Conservation (phyloP, 306 rosid species). For the Ormosia emarginata region DNA sequence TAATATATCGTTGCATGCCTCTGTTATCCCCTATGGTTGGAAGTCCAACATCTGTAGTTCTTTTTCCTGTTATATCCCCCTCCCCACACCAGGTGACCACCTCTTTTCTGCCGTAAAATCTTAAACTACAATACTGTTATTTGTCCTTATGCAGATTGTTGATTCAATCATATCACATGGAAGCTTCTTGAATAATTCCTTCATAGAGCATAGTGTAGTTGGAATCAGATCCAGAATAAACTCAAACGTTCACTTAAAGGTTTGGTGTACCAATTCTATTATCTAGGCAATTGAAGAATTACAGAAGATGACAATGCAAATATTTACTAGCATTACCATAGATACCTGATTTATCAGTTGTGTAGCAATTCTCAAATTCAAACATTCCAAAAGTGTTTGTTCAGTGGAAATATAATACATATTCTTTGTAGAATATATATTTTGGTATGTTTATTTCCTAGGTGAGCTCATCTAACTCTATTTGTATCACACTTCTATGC, state of each 20-base stretch:
- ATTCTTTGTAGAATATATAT: neutral
- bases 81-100: neutral
- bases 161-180: slow-evolving; percentile 92
- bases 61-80: neutral
- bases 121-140: neutral
- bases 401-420: neutral
- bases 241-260: slow-evolving; percentile 81
- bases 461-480: neutral
- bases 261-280: slow-evolving; percentile 25
- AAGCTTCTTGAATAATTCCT: slow-evolving; percentile 72
- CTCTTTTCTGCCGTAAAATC: slow-evolving; percentile 7
- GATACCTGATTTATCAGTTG: slow-evolving; percentile 6
- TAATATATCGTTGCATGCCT: neutral
- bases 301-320: neutral
- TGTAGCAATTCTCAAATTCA: neutral
- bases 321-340: neutral
- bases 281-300: neutral
- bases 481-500: slow-evolving; percentile 15
- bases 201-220: slow-evolving; percentile 87
- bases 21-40: neutral
- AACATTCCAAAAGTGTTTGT: neutral
- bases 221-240: slow-evolving; percentile 89
- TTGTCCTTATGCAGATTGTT: slow-evolving; percentile 60
- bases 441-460: neutral
- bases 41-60: neutral